Base-by-base conservation (phyloP, 805 yeast genomes). In the Candida dendrica region DNA sequence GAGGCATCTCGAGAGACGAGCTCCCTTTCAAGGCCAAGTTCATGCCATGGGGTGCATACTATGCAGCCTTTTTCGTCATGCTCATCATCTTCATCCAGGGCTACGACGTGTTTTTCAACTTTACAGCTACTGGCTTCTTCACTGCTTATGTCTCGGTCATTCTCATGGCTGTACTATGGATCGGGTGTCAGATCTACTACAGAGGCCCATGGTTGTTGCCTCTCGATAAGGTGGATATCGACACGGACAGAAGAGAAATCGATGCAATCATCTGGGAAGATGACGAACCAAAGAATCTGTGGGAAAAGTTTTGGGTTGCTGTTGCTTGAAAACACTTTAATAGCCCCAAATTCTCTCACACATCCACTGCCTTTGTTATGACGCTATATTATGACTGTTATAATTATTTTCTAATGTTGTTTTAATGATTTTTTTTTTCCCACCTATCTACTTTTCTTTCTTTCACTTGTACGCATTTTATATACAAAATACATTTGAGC, bases 1-100 rank as follows among this genome's bases (percentile, higher is more conserved):
- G 85, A 61, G 77, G 78, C 44, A 79, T 81, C 45, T 68, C 78
- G 27, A 66, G 91, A 53, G 77, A 78, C 49, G 65, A 70, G 14
- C 68, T 84, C 49, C 90, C 91, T 4, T 84, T 71, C 66, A 79
- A 78, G 55, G 87, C 89, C 13, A 63, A 58, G 38, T 66, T 71
- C 38, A 80, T 79, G 77, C 90, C 91, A 3, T 74, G 58, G 51
- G 68, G 68, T 47, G 82, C 88, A 3, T 78, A 75, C 61, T 78
- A 81, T 50, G 76, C 86, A 5, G 61, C 76, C 13, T 61, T 70
- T 43, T 64, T 71, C 44, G 68, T 80, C 35, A 63, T 72, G n/a
- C 54, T 80, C 26, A 72, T 84, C 52, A 71, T 73, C 8, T 75
- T 84, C 49, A 68, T 84, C 42, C 90, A 84, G 63, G 93, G 93